Evolutionary conservation across 352 stramenopile genomes (phyloP), one percentile per base, ranked within the genome.

Genomic region (Globisporangium recalcitrans): DNA sequence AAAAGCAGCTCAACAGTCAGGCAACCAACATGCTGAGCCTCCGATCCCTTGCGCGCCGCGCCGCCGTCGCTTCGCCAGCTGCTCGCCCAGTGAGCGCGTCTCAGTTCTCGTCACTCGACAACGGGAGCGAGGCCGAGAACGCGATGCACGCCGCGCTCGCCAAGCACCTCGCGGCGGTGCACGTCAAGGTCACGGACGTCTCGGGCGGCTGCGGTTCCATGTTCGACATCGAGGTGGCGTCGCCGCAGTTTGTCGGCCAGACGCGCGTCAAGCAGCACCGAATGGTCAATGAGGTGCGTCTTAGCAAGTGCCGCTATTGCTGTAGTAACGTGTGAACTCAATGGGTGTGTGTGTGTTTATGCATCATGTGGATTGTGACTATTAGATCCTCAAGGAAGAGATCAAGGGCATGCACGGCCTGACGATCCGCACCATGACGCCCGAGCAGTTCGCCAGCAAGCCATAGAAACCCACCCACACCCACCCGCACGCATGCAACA

Each of bases 191-290:
- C 26, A 75, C 80, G 24, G 88, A 96, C 69, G 85, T 96, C 27
- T 95, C 87, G 19, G 88, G 88, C 58, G 88, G 88, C 59, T 96
- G 88, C 62, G 88, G 88, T 60, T 88, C 84, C 64, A 95, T 95
- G 84, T 96, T 88, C 68, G 77, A 96, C 64, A 79, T 96, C 42
- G 80, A 95, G 62, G 85, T 96, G 22, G 83, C 77, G 34, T 96
- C 88, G 19, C 60, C 83, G 32, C 74, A 82, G 44, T 96, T 96
- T 31, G 69, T 69, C 3, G 86, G 86, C 24, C 80, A 95, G 67
- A 83, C 77, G 64, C 87, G 85, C 65, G 81, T 96, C 68, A 90
- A 92, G 72, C 87, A 96, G 72, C 85, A 94, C 66, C 80, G 88
- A 34, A 80, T 95, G 65, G 87, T 96, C 19, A 94, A 91, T 58